phyloP scores from a whole-genome alignment of 2,329 filamentous ascomycete species.

The Colletotrichum brevisporum region DNA sequence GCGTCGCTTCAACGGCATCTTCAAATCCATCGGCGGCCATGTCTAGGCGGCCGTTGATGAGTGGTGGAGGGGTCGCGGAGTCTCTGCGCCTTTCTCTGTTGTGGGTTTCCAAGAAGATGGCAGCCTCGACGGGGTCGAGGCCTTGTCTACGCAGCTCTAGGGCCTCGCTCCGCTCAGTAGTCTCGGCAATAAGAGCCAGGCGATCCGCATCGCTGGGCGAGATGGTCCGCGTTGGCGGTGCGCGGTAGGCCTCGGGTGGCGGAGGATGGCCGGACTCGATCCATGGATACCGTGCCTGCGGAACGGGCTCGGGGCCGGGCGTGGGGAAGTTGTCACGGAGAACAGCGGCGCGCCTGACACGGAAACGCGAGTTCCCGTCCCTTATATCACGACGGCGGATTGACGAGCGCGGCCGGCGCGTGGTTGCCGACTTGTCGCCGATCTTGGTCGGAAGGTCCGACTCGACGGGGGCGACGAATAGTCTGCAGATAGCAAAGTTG shows the following conservation, averaged over 20 bases:
- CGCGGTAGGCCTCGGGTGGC: conserved; percentile 39
- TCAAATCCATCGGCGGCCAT: too few species aligned
- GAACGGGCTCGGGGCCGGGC: conserved; percentile 28
- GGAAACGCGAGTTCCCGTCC: conserved; percentile 50
- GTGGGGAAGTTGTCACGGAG: conserved; percentile 40
- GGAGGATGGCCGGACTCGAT: conserved; percentile 40
- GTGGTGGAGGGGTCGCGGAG: conserved; percentile 14
- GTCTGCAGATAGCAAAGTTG: conserved; percentile 48
- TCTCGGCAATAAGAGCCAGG: conserved; percentile 15
- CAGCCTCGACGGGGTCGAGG: conserved; percentile 8
- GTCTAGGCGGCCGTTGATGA: too few species aligned
- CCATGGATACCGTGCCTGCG: conserved; percentile 40
- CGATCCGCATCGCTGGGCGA: conserved; percentile 22
- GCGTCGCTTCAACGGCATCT: too few species aligned
- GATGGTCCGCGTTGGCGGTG: conserved; percentile 24
- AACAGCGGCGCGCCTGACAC: conserved; percentile 44
- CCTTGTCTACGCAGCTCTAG: conserved; percentile 22
- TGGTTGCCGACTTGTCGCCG: conserved; percentile 44
- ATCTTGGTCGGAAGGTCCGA: conserved; percentile 57
- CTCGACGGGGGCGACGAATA: conserved; percentile 62
- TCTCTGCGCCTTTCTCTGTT: conserved; percentile 10
- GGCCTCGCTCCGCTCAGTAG: conserved; percentile 22
- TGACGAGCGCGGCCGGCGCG: conserved; percentile 52
- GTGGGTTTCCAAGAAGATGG: conserved; percentile 7
- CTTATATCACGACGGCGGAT: conserved; percentile 55